Conservation (phyloP, 371 early-diverging fungal genomes). For the Mortierella sp. region DNA sequence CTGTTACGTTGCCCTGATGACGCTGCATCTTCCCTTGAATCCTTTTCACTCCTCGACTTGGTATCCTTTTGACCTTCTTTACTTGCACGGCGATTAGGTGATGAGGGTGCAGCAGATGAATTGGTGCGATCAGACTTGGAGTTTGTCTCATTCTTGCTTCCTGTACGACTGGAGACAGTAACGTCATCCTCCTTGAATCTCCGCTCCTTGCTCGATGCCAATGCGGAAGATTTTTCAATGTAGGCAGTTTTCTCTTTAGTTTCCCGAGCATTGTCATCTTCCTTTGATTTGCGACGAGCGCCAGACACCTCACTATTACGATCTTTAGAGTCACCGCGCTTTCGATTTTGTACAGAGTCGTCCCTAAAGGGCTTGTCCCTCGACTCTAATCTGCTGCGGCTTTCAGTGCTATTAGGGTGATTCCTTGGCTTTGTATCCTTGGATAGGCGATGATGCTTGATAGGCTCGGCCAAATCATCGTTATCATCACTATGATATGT, state of each 20-base stretch:
- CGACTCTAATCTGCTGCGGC: slow-evolving; percentile 32
- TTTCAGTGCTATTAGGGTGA: not conserved
- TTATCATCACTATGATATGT: slow-evolving; percentile 43
- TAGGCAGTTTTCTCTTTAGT: slow-evolving; percentile 25
- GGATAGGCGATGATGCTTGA: slow-evolving; percentile 8
- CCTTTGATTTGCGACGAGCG: slow-evolving; percentile 27
- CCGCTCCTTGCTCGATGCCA: slow-evolving; percentile 17
- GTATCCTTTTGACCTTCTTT: slow-evolving; percentile 38
- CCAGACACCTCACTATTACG: slow-evolving; percentile 9
- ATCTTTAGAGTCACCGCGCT: slow-evolving; percentile 22
- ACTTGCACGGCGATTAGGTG: slow-evolving; percentile 25
- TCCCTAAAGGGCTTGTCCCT: slow-evolving; percentile 12
- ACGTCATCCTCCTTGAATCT: slow-evolving; percentile 24
- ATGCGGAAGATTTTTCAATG: slow-evolving; percentile 15
- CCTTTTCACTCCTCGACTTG: slow-evolving; percentile 34
- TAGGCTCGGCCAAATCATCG: slow-evolving; percentile 15
- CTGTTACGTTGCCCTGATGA: slow-evolving; percentile 25
- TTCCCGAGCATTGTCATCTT: slow-evolving; percentile 25
- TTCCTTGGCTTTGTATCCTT: slow-evolving; percentile 20
- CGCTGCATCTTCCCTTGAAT: slow-evolving; percentile 24
- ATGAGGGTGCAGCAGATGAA: slow-evolving; percentile 22
- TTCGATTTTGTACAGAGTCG: slow-evolving; percentile 6
- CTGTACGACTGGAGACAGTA: slow-evolving; percentile 16
- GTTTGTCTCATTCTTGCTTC: slow-evolving; percentile 28
- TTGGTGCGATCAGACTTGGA: slow-evolving; percentile 34